phyloP scores from a whole-genome alignment of 2,329 filamentous ascomycete genomes.

The Acrocalymma vagum region DNA sequence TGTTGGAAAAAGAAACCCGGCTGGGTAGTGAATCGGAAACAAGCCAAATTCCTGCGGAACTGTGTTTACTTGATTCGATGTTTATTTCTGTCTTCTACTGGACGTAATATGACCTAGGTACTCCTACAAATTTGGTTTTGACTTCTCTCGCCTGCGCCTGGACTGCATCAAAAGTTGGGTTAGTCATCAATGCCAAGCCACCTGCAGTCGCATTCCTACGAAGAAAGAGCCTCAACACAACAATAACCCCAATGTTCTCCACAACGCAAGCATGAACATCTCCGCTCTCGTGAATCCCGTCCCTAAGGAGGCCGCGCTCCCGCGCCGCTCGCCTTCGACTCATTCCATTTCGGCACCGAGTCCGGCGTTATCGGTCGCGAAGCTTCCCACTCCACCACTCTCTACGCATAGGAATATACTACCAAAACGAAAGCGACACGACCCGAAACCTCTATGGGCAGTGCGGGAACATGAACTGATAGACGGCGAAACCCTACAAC shows the following conservation, averaged over 20 bases:
- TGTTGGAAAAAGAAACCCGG: too few species aligned
- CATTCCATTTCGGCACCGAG: constrained; percentile 36
- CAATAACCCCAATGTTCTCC: constrained; percentile 20
- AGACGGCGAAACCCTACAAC: constrained; percentile 30
- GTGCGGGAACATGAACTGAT: constrained; percentile 29
- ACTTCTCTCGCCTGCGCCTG: too few species aligned
- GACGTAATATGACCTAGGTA: too few species aligned
- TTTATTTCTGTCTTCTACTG: too few species aligned
- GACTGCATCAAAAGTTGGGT: not conserved
- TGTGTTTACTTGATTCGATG: too few species aligned
- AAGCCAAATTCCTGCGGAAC: too few species aligned
- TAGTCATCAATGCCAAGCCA: not conserved
- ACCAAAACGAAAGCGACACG: constrained; percentile 45
- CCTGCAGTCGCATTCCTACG: too few species aligned
- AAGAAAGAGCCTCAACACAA: too few species aligned
- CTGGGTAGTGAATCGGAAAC: too few species aligned
- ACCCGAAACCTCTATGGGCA: constrained; percentile 48
- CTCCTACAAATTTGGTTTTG: too few species aligned
- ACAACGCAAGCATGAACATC: constrained; percentile 45
- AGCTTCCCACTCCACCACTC: constrained; percentile 35
- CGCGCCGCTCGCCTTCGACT: constrained; percentile 41
- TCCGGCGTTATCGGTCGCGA: constrained; percentile 36
- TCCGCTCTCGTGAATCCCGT: constrained; percentile 44
- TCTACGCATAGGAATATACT: constrained; percentile 34
- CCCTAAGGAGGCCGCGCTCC: constrained; percentile 36